Conservation (phyloP, 306 rosid species). For the Vigna unguiculata region DNA sequence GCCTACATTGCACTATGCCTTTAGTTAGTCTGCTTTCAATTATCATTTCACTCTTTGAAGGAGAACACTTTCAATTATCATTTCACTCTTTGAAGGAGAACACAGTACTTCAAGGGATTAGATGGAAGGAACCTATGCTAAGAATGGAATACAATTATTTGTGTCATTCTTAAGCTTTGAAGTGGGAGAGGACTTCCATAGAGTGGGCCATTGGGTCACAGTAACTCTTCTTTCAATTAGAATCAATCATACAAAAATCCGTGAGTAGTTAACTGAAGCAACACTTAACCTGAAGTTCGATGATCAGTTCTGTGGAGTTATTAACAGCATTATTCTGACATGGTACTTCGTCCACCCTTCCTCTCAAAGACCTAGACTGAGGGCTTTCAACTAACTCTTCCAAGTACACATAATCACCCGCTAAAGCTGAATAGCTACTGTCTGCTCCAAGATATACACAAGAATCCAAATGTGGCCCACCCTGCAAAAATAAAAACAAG, state of each 20-base stretch:
- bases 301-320: constrained; percentile 60
- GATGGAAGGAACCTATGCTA: too few species aligned
- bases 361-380: constrained; percentile 45
- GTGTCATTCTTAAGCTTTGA: too few species aligned
- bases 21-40: too few species aligned
- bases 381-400: constrained; percentile 58
- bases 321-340: constrained; percentile 49
- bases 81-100: too few species aligned
- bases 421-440: constrained; percentile 82
- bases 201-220: too few species aligned
- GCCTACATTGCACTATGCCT: too few species aligned
- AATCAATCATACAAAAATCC: constrained; percentile 2
- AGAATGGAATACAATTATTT: too few species aligned
- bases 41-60: too few species aligned
- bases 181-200: too few species aligned
- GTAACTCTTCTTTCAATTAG: constrained; percentile 2
- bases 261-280: constrained; percentile 33
- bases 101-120: too few species aligned
- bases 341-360: constrained; percentile 51
- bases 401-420: constrained; percentile 73
- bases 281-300: constrained; percentile 82
- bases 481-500: constrained; percentile 56
- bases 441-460: constrained; percentile 86
- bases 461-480: constrained; percentile 82
- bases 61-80: too few species aligned